Evolutionary conservation across 2,329 filamentous ascomycete genomes (phyloP), one percentile per base, ranked within the genome.

Genomic region (Alternaria longipes): DNA sequence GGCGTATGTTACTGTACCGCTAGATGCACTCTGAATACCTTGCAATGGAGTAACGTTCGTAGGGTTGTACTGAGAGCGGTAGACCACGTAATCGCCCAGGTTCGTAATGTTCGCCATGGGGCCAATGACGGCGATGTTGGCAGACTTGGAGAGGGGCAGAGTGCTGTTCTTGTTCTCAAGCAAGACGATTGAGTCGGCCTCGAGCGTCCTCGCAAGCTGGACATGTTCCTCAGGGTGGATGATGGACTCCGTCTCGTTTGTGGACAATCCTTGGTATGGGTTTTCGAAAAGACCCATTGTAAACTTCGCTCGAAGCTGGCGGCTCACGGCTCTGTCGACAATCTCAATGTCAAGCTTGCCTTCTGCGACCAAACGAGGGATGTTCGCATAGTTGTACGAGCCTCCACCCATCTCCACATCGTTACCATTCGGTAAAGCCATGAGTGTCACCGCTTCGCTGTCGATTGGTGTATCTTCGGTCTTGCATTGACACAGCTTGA

Each of bases 341-440:
- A 85, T 71, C 6, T 84, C 79, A 28, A 87, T 81, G 42, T 87
- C 82, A 2, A 93, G 79, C 57, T 85, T 87, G 0, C 89, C 89
- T 1, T 84, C 82, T 55, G 86, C 78, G 16, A 92, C 83, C 50
- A 92, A 83, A 28, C 86, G 81, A 6, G 90, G 88, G 53, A 93
- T 91, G 36, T 83, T 85, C 65, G 87, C 83, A 71, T 88, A 78
- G 73, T 88, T 92, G 81, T 87, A 92, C 20, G 87, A 89, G 20
- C 91, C 90, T 40, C 90, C 90, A 12, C 90, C 90, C 90, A 92
- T 92, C 70, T 93, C 91, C 12, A 90, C 84, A 67, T 92, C 90
- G 51, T 88, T 90, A 3, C 91, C 90, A 5, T 90, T 88, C 0
- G 87, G 87, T 5, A 93, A 83, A 8, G 87, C 84, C 67, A 85